Evolutionary conservation across 257 asterid genomes (phyloP).

Genomic region (Fraxinus cuspidata): DNA sequence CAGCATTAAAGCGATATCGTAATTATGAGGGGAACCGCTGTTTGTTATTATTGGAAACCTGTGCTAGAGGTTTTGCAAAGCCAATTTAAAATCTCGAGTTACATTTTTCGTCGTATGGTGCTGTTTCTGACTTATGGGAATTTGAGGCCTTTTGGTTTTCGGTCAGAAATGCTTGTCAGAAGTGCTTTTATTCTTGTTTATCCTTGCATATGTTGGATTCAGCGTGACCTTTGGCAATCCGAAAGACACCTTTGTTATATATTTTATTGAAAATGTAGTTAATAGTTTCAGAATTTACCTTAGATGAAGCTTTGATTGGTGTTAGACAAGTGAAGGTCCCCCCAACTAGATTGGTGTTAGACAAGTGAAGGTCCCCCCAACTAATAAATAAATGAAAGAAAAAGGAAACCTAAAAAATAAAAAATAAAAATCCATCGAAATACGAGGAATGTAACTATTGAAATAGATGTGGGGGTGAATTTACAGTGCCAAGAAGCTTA

Average conservation of each 20-base stretch:
- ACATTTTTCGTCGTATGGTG: not conserved
- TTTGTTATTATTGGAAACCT: not conserved
- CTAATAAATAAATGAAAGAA: not conserved
- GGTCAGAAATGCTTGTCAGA: not conserved
- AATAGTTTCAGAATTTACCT: not conserved
- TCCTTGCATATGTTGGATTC: not conserved
- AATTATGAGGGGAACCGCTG: slow-evolving; percentile 12
- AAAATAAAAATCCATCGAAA: not conserved
- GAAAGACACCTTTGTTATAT: not conserved
- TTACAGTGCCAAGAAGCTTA: not conserved
- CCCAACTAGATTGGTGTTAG: too few relatives aligned
- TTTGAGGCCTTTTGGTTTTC: not conserved
- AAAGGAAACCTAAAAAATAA: not conserved
- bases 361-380: not conserved
- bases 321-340: too few relatives aligned
- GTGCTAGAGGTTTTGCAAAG: not conserved
- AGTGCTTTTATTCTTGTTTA: slow-evolving; percentile 8
- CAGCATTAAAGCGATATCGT: not conserved
- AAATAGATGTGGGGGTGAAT: not conserved
- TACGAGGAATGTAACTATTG: not conserved
- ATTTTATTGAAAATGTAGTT: not conserved
- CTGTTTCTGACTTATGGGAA: slow-evolving; percentile 6
- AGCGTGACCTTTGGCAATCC: not conserved
- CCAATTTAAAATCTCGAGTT: not conserved
- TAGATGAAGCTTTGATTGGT: too few relatives aligned